These are phyloP conservation scores for Cordyceps militaris DNA, from an alignment of 2,329 filamentous ascomycete genomes.

Conservation along the genomic window DNA sequence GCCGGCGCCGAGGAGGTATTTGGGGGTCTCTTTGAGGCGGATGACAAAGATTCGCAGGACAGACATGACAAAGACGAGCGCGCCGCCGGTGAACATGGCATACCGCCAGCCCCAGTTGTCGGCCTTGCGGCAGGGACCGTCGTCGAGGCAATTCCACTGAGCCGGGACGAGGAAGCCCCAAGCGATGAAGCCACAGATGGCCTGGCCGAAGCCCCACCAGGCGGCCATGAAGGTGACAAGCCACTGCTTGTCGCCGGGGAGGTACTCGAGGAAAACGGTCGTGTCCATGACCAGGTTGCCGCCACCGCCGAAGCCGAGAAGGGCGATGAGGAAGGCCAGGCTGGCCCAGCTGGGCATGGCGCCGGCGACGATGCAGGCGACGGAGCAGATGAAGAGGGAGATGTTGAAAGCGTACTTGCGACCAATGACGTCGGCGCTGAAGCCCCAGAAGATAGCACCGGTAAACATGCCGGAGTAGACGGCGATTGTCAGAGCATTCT, in stretches of 20 bases:
- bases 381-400: slow-evolving; percentile 54
- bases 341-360: slow-evolving; percentile 59
- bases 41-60: slow-evolving; percentile 39
- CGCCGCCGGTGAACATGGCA: slow-evolving; percentile 38
- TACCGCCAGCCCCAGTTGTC: slow-evolving; percentile 46
- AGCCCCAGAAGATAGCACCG: slow-evolving; percentile 61
- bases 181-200: slow-evolving; percentile 37
- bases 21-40: slow-evolving; percentile 41
- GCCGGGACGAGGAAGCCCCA: slow-evolving; percentile 44
- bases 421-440: slow-evolving; percentile 61
- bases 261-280: slow-evolving; percentile 45
- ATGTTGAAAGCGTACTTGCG: slow-evolving; percentile 62
- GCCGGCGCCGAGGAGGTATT: slow-evolving; percentile 39
- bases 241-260: slow-evolving; percentile 41
- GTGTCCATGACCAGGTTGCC: slow-evolving; percentile 46
- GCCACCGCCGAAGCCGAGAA: slow-evolving; percentile 54
- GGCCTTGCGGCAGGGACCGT: slow-evolving; percentile 37
- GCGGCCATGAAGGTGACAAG: slow-evolving; percentile 38
- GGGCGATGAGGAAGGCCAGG: slow-evolving; percentile 55
- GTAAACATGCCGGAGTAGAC: slow-evolving; percentile 49
- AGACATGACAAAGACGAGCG: slow-evolving; percentile 37
- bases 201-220: slow-evolving; percentile 47
- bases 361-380: slow-evolving; percentile 54
- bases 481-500: slow-evolving; percentile 53
- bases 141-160: slow-evolving; percentile 32